A percentile compares a stretch with the other conserved stretches of the same genome.
Conservation (phyloP, 2,329 filamentous ascomycete species). For the Cercospora zeae-maydis region DNA sequence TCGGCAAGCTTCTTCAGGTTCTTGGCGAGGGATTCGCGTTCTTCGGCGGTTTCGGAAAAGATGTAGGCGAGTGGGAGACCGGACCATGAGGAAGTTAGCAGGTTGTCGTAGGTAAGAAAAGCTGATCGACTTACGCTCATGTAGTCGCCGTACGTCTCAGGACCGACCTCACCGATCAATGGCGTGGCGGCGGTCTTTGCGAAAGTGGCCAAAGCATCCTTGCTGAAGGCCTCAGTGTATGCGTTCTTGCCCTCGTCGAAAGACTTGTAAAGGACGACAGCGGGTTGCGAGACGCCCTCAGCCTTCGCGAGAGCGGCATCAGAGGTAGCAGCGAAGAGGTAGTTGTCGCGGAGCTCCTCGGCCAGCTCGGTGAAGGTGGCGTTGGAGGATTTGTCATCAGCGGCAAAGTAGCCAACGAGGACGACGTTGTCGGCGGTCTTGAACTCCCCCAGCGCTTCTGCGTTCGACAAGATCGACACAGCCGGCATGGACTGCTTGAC, state of each 20-base stretch:
- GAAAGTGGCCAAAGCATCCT: conserved; percentile 75
- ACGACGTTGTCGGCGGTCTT: conserved; percentile 98
- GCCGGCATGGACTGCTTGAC: conserved; percentile 94
- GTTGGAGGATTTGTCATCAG: conserved; percentile 78
- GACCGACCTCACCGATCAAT: conserved; percentile 90
- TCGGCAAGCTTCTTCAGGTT: conserved; percentile 81
- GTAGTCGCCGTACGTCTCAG: conserved; percentile 93
- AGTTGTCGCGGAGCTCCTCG: conserved; percentile 76
- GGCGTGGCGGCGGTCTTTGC: conserved; percentile 81
- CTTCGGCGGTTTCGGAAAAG: conserved; percentile 87
- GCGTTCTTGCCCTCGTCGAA: conserved; percentile 94
- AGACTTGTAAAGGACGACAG: conserved; percentile 91
- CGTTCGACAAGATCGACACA: conserved; percentile 73
- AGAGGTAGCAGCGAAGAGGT: conserved; percentile 84
- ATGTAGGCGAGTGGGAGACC: conserved; percentile 95
- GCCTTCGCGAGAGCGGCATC: conserved; percentile 82
- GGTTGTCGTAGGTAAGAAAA: not conserved
- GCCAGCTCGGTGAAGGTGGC: conserved; percentile 77
- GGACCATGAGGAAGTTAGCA: conserved; percentile 46
- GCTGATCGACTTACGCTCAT: conserved; percentile 63
- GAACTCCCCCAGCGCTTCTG: conserved; percentile 83
- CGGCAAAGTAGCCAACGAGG: conserved; percentile 79
- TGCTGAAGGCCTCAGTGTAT: conserved; percentile 77
- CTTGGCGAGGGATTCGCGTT: conserved; percentile 74
- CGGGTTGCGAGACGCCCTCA: conserved; percentile 82